Evolutionary conservation across 306 rosid species (phyloP), one percentile per base, ranked within the genome.

Genomic region (Oemleria cerasiformis): DNA sequence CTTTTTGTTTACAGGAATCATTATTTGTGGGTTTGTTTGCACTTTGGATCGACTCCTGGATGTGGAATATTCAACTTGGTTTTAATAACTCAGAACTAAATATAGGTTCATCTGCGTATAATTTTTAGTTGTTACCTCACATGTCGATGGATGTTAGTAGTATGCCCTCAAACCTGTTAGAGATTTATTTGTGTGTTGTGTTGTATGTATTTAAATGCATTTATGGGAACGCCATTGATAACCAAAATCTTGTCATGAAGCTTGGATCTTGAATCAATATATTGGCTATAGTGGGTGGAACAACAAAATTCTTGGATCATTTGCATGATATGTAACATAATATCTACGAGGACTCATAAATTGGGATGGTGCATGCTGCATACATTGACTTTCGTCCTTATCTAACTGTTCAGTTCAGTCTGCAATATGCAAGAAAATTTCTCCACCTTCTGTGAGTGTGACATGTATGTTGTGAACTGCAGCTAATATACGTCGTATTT

Each of bases 401-500:
- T 41, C 64, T 57, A 30, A 39, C 50, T 51, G 62, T 51, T n/a
- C 53, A 38, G n/a, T 39, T 38, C 49, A 36, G 12, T 58, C 42
- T 76, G n/a, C 25, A 20, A 16, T 53, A 65, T 59, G 71, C 69
- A 49, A 17, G 8, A 30, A 40, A 60, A 62, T 43, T 16, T 51
- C 58, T 60, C 16, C 17, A 12, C 67, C 55, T 34, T 63, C 34
- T 21, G n/a, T 20, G 57, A 19, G 38, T 15, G 23, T 51, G 76
- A 70, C 40, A 30, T n/a, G 5, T 74, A 12, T 75, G 79, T 63
- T 62, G 21, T 55, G 55, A 40, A 66, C 21, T 85, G 88, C 97
- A 93, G 98, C 91, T 48, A 93, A 86, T 88, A 75, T 91, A 55
- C 88, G 78, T 5, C 90, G 82, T 43, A 62, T 87, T 45, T 91